These are phyloP conservation scores for Xylariaceae sp. DNA, from an alignment of 2,329 filamentous ascomycete genomes.

Conservation along the genomic window DNA sequence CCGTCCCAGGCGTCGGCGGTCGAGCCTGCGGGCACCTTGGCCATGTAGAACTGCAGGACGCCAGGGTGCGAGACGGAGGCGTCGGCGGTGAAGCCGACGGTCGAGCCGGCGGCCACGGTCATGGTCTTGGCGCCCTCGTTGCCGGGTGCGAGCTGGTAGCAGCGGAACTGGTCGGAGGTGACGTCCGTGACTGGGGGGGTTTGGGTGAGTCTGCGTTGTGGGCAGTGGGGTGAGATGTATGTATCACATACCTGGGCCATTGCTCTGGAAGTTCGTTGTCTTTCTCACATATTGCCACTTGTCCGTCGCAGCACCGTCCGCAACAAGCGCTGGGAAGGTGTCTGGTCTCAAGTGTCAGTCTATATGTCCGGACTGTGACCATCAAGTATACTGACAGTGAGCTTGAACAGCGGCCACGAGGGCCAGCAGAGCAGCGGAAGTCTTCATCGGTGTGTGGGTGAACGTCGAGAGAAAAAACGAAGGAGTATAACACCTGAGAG, in stretches of 20 bases:
- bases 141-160: constrained; percentile 41
- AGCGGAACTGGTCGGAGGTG: constrained; percentile 43
- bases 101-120: constrained; percentile 39
- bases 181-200: constrained; percentile 38
- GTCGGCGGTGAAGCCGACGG: constrained; percentile 39
- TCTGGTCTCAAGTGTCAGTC: constrained; percentile 24
- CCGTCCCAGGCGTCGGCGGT: constrained; percentile 35
- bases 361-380: not conserved
- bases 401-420: constrained; percentile 28
- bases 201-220: not conserved
- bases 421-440: constrained; percentile 18
- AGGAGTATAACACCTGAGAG: too few species aligned
- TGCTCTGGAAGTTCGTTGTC: constrained; percentile 46
- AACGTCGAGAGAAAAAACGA: not conserved
- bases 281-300: constrained; percentile 45
- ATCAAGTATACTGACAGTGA: constrained; percentile 30
- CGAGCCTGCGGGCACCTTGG: constrained; percentile 34
- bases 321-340: constrained; percentile 36
- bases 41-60: constrained; percentile 36
- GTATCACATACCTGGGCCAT: constrained; percentile 32
- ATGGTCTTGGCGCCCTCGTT: constrained; percentile 36
- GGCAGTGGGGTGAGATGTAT: not conserved
- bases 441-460: constrained; percentile 18
- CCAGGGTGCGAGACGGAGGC: constrained; percentile 39
- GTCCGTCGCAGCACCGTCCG: constrained; percentile 24